phyloP scores from a whole-genome alignment of 257 asterid species.

The Euphrasia confusa region DNA sequence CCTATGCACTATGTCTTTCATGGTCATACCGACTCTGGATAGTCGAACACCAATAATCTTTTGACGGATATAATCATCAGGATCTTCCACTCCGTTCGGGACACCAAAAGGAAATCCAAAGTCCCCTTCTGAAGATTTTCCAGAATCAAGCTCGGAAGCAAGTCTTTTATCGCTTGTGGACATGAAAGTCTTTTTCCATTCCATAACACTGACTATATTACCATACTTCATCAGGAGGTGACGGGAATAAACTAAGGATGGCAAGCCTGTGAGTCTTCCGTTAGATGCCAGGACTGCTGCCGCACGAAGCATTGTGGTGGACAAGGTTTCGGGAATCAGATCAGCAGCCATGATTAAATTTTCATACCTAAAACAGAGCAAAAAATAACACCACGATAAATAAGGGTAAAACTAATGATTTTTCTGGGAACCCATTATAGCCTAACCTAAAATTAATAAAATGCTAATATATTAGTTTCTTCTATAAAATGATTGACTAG shows the following conservation, averaged over 20 bases:
- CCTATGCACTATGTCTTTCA: conserved; percentile 71
- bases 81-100: conserved; percentile 76
- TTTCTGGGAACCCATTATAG: conserved; percentile 9
- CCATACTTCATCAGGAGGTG: conserved; percentile 56
- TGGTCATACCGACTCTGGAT: conserved; percentile 66
- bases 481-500: neutral
- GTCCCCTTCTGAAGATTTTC: conserved; percentile 61
- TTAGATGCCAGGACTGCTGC: conserved; percentile 50
- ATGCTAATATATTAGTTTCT: neutral
- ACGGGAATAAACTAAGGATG: conserved; percentile 54
- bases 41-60: conserved; percentile 62
- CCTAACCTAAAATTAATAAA: conserved; percentile 3
- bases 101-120: conserved; percentile 71
- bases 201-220: conserved; percentile 52
- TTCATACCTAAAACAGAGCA: conserved; percentile 55
- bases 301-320: conserved; percentile 57
- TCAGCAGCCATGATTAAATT: conserved; percentile 61
- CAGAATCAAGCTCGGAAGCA: conserved; percentile 66
- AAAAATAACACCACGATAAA: conserved; percentile 4
- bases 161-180: conserved; percentile 63
- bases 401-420: neutral
- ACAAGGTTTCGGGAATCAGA: conserved; percentile 66
- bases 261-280: conserved; percentile 58
- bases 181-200: conserved; percentile 66
- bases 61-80: conserved; percentile 77